These are phyloP conservation scores for Lepidium africanum DNA, from an alignment of 345 rosid genomes.

Conservation along the genomic window DNA sequence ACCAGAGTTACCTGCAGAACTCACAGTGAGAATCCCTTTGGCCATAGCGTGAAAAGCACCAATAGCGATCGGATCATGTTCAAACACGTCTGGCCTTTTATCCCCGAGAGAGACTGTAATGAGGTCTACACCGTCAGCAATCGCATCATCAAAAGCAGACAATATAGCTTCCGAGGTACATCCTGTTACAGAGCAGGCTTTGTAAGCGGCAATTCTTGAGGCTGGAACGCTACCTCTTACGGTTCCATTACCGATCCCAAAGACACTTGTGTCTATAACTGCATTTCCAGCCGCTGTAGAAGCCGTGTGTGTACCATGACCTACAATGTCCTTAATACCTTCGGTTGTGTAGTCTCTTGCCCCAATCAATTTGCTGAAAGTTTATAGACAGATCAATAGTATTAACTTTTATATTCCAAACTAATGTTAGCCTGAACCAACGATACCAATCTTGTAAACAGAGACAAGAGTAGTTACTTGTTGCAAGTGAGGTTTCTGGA, in stretches of 20 bases:
- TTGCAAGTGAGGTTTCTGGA: constrained; percentile 44
- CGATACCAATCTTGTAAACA: background rate
- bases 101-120: constrained; percentile 31
- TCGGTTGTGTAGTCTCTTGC: constrained; percentile 18
- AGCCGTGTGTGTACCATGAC: constrained; percentile 48
- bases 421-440: background rate
- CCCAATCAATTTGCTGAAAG: constrained; percentile 23
- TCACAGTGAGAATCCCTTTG: constrained; percentile 38
- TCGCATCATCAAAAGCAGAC: constrained; percentile 37
- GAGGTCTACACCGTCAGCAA: too few relatives aligned
- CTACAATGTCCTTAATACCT: constrained; percentile 8
- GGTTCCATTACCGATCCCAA: constrained; percentile 39
- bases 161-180: constrained; percentile 11
- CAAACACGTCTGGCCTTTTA: accelerated
- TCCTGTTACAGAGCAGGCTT: background rate
- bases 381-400: background rate
- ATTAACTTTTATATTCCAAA: background rate
- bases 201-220: constrained; percentile 41
- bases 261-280: constrained; percentile 26
- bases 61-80: constrained; percentile 26
- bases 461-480: constrained; percentile 30
- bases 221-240: constrained; percentile 46
- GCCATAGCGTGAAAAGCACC: constrained; percentile 44
- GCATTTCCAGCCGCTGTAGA: too few relatives aligned
- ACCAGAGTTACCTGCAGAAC: constrained; percentile 38